Evolutionary conservation across 139 green algal species (phyloP).

Genomic region (Chlamydomonas asymmetrica): DNA sequence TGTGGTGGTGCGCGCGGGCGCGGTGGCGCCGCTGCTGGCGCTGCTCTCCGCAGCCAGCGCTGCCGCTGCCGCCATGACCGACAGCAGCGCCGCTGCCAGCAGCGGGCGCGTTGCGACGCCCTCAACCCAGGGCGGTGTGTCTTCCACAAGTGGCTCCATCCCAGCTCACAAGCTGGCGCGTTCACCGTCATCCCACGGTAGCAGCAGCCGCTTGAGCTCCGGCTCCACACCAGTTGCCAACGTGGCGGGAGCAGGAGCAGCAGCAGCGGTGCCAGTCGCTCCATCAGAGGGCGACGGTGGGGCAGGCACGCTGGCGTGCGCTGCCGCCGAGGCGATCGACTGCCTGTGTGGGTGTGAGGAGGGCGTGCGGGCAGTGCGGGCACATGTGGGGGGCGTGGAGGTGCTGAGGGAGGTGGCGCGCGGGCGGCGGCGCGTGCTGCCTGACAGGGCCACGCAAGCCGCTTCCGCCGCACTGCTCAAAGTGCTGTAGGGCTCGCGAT

Average conservation of each 20-base stretch:
- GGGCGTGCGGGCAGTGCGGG: background rate
- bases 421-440: constrained; percentile 16
- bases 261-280: no score
- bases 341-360: background rate
- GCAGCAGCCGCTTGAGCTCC: no score
- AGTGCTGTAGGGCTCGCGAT: no score
- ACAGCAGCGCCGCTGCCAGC: no score
- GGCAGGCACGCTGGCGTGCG: no score
- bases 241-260: no score
- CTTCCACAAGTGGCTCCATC: no score
- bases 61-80: background rate
- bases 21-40: constrained; percentile 3
- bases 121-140: background rate
- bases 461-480: constrained; percentile 4
- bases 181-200: no score
- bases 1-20: constrained; percentile 8
- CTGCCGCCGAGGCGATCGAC: constrained; percentile 14
- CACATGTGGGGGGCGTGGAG: constrained; percentile 19
- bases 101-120: background rate
- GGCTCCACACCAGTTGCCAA: no score
- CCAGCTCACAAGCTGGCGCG: no score
- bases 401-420: constrained; percentile 24
- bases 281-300: no score
- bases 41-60: background rate
- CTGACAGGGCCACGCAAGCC: constrained; percentile 4